These are phyloP conservation scores for Hapsidospora chrysogenum DNA, from an alignment of 495 filamentous ascomycete species.

Conservation along the genomic window DNA sequence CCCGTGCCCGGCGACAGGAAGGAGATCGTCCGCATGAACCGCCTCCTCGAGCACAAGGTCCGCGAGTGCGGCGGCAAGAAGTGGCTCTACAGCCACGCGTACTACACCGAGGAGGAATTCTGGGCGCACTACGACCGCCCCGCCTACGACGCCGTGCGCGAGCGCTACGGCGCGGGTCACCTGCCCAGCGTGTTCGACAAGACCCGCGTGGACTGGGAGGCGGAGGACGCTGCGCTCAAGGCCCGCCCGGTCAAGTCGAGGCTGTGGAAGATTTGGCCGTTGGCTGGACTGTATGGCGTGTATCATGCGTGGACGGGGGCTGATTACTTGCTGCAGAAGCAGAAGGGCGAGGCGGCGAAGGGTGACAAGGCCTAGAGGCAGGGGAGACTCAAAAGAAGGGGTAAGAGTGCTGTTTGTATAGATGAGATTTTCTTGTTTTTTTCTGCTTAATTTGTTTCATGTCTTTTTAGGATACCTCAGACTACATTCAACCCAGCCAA, in stretches of 20 bases:
- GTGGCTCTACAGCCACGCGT: slow-evolving; percentile 35
- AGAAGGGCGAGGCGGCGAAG: background rate
- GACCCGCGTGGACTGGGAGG: slow-evolving; percentile 24
- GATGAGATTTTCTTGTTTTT: too few relatives aligned
- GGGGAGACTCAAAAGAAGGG: too few relatives aligned
- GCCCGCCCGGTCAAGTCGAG: slow-evolving; percentile 3
- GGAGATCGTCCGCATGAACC: slow-evolving; percentile 30
- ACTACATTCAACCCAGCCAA: too few relatives aligned
- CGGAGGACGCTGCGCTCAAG: slow-evolving; percentile 6
- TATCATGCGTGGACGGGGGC: slow-evolving; percentile 11
- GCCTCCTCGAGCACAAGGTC: slow-evolving; percentile 41
- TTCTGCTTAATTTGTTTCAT: too few relatives aligned
- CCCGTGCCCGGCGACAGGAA: slow-evolving; percentile 11
- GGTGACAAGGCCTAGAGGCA: too few relatives aligned
- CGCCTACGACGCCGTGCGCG: slow-evolving; percentile 30
- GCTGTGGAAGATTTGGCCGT: slow-evolving; percentile 14
- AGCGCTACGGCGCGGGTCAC: slow-evolving; percentile 23
- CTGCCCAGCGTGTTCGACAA: slow-evolving; percentile 38
- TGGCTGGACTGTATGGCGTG: slow-evolving; percentile 15
- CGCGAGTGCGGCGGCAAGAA: slow-evolving; percentile 39
- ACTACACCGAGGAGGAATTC: slow-evolving; percentile 38
- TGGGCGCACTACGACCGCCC: slow-evolving; percentile 28
- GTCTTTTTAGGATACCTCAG: too few relatives aligned
- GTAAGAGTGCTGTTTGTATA: too few relatives aligned
- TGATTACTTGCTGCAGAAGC: slow-evolving; percentile 12